Conservation (phyloP, 805 yeast species). For the Saccharomycopsis fibuligera region DNA sequence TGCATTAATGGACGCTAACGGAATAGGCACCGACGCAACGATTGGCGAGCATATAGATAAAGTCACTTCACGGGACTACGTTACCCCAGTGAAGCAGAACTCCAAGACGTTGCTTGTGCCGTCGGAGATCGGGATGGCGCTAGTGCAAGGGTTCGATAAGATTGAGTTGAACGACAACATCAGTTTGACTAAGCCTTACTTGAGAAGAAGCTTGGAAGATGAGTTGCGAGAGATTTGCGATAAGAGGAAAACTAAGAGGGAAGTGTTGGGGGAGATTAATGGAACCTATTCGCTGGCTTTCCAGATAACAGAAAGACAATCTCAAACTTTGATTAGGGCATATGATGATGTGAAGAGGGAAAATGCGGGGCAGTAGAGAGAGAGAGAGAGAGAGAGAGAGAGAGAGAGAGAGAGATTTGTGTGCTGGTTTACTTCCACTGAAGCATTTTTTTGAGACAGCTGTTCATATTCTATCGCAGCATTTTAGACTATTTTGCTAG, state of each 20-base stretch:
- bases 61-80: constrained; percentile 61
- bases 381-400: no score
- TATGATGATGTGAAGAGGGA: constrained; percentile 24
- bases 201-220: constrained; percentile 70
- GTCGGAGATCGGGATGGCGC: constrained; percentile 73
- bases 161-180: constrained; percentile 60
- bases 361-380: no score
- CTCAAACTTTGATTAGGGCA: constrained; percentile 32
- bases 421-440: no score
- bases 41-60: constrained; percentile 96
- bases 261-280: constrained; percentile 51
- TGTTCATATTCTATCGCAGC: no score
- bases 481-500: no score
- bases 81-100: constrained; percentile 38
- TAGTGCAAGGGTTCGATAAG: constrained; percentile 81
- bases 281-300: constrained; percentile 58
- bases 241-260: constrained; percentile 48
- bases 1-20: constrained; percentile 91
- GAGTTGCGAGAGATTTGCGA: constrained; percentile 60
- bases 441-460: no score
- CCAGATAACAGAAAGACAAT: constrained; percentile 38
- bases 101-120: constrained; percentile 55
- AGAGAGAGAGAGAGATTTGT: no score
- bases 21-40: constrained; percentile 98
- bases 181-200: constrained; percentile 81